phyloP scores from a whole-genome alignment of 352 stramenopile species.

The Pythium volutum region DNA sequence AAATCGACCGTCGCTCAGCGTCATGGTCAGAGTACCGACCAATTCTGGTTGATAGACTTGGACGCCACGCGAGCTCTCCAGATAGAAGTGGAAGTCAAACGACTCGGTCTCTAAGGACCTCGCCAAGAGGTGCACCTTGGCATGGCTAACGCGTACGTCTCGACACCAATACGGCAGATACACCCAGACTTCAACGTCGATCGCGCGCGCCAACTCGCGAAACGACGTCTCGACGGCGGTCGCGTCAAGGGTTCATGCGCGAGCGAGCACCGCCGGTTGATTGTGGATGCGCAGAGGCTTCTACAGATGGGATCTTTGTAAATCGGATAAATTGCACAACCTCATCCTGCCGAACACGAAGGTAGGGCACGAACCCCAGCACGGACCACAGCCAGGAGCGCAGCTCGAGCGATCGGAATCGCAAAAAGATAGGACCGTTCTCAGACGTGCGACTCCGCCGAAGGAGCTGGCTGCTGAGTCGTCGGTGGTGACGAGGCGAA shows the following conservation, averaged over 20 bases:
- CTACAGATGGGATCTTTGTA: neutral
- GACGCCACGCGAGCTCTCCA: constrained; percentile 4
- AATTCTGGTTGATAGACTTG: constrained; percentile 7
- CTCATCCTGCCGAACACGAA: constrained; percentile 9
- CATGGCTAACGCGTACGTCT: constrained; percentile 28
- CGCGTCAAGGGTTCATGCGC: neutral
- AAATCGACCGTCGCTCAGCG: neutral
- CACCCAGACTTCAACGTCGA: constrained; percentile 33
- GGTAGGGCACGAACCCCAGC: constrained; percentile 25
- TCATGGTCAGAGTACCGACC: constrained; percentile 11
- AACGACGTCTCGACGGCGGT: constrained; percentile 13
- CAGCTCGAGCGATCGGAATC: constrained; percentile 16
- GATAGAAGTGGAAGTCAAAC: constrained; percentile 26
- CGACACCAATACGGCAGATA: constrained; percentile 31
- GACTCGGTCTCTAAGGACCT: constrained; percentile 7
- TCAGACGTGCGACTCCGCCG: neutral
- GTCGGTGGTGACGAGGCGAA: neutral
- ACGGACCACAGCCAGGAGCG: constrained; percentile 31
- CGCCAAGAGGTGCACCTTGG: constrained; percentile 17
- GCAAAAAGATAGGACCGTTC: constrained; percentile 12
- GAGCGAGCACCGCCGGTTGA: neutral
- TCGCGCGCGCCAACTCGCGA: constrained; percentile 22
- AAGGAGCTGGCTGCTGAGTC: neutral
- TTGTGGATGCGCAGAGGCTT: neutral
- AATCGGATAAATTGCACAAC: constrained; percentile 15